Base-by-base conservation (phyloP, 306 rosid genomes). In the Spatholobus suberectus region DNA sequence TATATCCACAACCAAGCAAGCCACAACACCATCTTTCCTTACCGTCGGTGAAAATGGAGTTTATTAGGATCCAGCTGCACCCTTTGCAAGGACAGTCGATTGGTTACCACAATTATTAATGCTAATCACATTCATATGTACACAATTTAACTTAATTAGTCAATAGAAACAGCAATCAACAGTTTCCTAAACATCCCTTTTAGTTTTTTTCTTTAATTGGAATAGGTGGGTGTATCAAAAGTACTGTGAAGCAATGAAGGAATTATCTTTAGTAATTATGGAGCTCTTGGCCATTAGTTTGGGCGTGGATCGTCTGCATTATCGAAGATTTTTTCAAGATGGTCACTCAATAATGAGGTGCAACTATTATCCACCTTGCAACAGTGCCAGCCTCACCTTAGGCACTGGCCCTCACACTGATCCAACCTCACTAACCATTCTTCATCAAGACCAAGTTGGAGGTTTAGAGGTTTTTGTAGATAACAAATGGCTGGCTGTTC, bases 381-480 rank as follows among this genome's bases (percentile, higher is more conserved):
- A 78, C 3, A 87, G 84, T 55, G 83, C 91, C 2, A 85, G 66
- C 51, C 80, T 91, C 5, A 93, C 97, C 0, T 70, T 93, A 5
- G 97, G 97, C 5, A 93, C 97, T 40, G 97, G 97, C 26, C 95
- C 97, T 54, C 97, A 93, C 66, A 87, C 91, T 40, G 97, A 93
- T 80, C 97, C 97, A n/a, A 88, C 89, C 12, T 93, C 97, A 20
- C 32, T 93, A 37, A 91, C 97, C 29, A 91, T 93, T 75, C 97
- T 93, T 79, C 91, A 93, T 74, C 97, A 93, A 75, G 97, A 93
- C 78, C 90, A 91, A 87, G 92, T 93, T 54, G 97, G 97, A 34
- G 97, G 97, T 5, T 86, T 93, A 0, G 32, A 93, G 76, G 95
- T 90, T 51, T 91, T 88, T 61, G 80, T 85, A 0, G 85, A 91